Evolutionary conservation across 2,329 filamentous ascomycete species (phyloP), one percentile per base, ranked within the genome.

Genomic region (Helicocarpus griseus): DNA sequence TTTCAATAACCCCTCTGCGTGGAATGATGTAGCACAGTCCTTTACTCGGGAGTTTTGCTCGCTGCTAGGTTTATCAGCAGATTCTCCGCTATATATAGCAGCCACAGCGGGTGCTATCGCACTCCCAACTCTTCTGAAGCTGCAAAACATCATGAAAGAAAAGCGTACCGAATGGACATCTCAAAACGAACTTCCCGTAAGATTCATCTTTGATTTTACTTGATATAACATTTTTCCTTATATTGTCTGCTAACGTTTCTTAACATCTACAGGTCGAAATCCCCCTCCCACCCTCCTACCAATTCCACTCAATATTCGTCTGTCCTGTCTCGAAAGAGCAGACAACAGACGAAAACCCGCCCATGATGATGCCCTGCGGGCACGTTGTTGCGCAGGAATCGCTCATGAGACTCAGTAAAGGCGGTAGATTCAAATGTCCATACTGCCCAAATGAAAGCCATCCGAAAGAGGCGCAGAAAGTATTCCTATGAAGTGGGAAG

Each of bases 241-340:
- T 22, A 17, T 33, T 13, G 9, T 3, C 24, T 19, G 13, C 31
- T 24, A n/a, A n/a, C n/a, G n/a, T 5, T 21, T n/a, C 31, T 36
- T 35, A 47, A 4, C 17, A 24, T 52, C 28, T 35, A 9, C 50
- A 79, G 76, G 79, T 84, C 40, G 82, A 85, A 67, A 83, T 83
- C 14, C 79, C 82, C 0, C 70, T 85, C 3, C 82, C 82, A 2
- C 77, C 77, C 2, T 74, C 76, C 5, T 85, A 83, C 63, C 75
- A 79, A 49, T 98, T 95, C 73, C 93, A 98, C 68, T 87, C 87
- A 51, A 96, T 98, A 64, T 98, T 98, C 65, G 93, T 98, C 39
- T 98, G 93, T 64, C 93, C 93, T 0, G 93, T 98, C 4, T 90
- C 86, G 61, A 97, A 97, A 68, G 93, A 96, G 65, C 93, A 98